Percentiles rank a stretch among this genome's conserved stretches.
phyloP scores from a whole-genome alignment of 192 early-diverging fungal genomes.

The Coemansia sp. region DNA sequence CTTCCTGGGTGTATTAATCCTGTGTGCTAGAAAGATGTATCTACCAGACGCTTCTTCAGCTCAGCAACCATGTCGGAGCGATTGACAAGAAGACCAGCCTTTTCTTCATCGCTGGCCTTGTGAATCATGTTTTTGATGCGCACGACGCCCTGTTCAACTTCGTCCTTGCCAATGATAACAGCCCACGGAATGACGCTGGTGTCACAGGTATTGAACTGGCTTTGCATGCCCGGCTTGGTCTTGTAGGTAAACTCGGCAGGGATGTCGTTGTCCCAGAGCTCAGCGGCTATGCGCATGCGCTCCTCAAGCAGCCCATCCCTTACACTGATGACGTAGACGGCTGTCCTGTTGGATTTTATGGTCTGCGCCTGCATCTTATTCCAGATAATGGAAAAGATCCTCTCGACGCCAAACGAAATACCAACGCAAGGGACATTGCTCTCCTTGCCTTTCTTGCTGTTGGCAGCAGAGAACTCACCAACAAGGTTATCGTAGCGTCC shows the following conservation, averaged over 20 bases:
- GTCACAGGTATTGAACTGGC: slow-evolving; percentile 80
- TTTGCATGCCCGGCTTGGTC: slow-evolving; percentile 77
- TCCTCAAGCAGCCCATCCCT: slow-evolving; percentile 83
- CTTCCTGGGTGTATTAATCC: too few relatives aligned
- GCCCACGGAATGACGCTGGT: slow-evolving; percentile 86
- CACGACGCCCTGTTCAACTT: slow-evolving; percentile 76
- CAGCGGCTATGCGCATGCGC: slow-evolving; percentile 79
- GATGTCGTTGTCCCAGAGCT: slow-evolving; percentile 92
- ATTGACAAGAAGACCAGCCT: slow-evolving; percentile 57
- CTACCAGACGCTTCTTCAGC: slow-evolving; percentile 56
- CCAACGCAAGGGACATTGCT: slow-evolving; percentile 89
- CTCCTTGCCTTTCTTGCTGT: slow-evolving; percentile 61
- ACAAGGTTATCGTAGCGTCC: slow-evolving; percentile 98
- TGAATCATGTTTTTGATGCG: slow-evolving; percentile 81
- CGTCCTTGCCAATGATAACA: slow-evolving; percentile 83
- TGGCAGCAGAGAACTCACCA: slow-evolving; percentile 80
- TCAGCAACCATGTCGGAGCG: slow-evolving; percentile 65
- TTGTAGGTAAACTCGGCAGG: slow-evolving; percentile 92
- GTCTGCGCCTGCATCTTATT: slow-evolving; percentile 56
- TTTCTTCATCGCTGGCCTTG: slow-evolving; percentile 20
- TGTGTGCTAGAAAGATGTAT: not conserved
- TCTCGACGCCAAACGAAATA: slow-evolving; percentile 93
- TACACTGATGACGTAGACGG: slow-evolving; percentile 85
- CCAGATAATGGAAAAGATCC: slow-evolving; percentile 86
- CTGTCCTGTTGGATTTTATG: slow-evolving; percentile 73